Conservation (phyloP, 176 grass and related monocot genomes). For the Puccinellia tenuiflora region DNA sequence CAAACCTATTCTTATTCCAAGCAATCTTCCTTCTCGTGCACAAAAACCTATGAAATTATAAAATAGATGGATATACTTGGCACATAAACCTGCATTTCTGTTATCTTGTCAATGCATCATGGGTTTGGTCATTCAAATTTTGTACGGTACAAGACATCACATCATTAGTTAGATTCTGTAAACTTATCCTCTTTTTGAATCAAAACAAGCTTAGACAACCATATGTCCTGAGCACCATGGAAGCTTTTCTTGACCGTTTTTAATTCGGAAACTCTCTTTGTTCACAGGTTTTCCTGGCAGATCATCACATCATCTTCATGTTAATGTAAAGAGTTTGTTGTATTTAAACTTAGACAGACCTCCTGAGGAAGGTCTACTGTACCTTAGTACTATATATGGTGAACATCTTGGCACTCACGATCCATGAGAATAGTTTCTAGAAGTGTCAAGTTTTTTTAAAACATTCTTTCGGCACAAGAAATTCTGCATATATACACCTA, state of each 20-base stretch:
- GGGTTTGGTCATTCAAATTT: background rate
- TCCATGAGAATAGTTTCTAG: constrained; percentile 22
- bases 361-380: constrained; percentile 18
- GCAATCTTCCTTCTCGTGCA: background rate
- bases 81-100: background rate
- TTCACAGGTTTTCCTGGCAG: constrained; percentile 34
- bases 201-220: background rate
- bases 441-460: constrained; percentile 12
- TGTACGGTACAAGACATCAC: background rate
- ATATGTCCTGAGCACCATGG: background rate
- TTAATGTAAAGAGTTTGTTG: constrained; percentile 57
- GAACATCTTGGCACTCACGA: constrained; percentile 1
- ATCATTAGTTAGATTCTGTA: background rate
- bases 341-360: constrained; percentile 28
- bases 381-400: constrained; percentile 29
- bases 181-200: background rate
- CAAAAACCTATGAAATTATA: background rate
- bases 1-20: background rate
- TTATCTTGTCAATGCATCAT: background rate
- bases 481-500: constrained; percentile 21
- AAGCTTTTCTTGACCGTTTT: background rate
- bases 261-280: background rate
- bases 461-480: constrained; percentile 14
- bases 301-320: constrained; percentile 8
- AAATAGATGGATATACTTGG: background rate